Evolutionary conservation across 345 rosid genomes (phyloP).

Genomic region (Acer saccharum): DNA sequence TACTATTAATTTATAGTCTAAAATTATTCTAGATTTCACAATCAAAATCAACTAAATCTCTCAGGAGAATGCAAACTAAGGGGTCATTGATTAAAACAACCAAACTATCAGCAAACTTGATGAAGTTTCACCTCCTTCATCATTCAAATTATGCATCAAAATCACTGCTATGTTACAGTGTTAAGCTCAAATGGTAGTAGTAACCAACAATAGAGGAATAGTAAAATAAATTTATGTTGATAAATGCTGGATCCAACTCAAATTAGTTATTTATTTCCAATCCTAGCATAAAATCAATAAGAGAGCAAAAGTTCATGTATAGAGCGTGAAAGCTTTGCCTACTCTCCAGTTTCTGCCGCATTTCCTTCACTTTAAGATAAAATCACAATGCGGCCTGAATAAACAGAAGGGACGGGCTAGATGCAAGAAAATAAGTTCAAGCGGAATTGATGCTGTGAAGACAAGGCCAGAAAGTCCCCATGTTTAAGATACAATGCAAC

Average conservation of each 20-base stretch:
- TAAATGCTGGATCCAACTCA: background rate
- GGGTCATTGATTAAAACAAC: background rate
- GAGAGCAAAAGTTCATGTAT: background rate
- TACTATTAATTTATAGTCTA: background rate
- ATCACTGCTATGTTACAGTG: background rate
- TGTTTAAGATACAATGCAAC: background rate
- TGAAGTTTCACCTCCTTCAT: background rate
- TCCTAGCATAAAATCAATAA: background rate
- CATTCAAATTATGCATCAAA: background rate
- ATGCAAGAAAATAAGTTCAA: background rate
- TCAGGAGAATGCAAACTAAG: background rate
- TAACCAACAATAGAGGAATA: background rate
- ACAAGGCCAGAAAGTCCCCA: background rate
- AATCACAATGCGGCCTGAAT: background rate
- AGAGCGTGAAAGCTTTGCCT: background rate
- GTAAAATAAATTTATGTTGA: background rate
- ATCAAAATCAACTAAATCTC: background rate
- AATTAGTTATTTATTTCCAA: background rate
- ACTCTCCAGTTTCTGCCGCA: background rate
- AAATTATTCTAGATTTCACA: conserved; percentile 3
- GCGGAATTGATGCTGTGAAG: background rate
- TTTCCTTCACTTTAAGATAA: background rate
- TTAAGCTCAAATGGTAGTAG: background rate
- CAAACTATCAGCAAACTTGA: background rate
- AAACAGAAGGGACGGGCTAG: background rate